Base-by-base conservation (phyloP, 345 rosid genomes). In the Cardamine resedifolia region DNA sequence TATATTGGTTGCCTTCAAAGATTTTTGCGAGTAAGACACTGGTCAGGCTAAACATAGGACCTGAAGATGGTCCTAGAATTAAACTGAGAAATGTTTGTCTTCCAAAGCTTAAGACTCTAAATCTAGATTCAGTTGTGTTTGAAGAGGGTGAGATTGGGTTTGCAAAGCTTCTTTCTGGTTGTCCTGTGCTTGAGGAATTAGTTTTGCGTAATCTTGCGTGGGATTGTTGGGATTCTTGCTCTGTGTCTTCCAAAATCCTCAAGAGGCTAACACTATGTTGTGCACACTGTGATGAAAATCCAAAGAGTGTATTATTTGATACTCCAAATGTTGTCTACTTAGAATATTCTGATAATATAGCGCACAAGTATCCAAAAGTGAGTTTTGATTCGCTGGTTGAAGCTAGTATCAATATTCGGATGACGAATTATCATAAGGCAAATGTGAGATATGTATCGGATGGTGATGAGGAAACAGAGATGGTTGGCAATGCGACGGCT, bases 1-100 rank as follows among this genome's bases (percentile, higher is more conserved):
- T 65, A n/a, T 59, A 74, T 74, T 66, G 78, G 78, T 59, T 66
- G 47, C 78, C 78, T n/a, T 66, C 73, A 2, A 66, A 58, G 61
- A 4, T 74, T 58, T 73, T 58, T 38, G 18, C 15, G 20, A 66
- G 77, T 36, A 73, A 66, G 66, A 58, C 72, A 2, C 44, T 74
- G 60, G 67, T 74, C 39, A 74, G 19, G 44, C 67, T 74, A 23
- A 65, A 36, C 2, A 66, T 74, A 47, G 71, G 77, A 63, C 57
- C 57, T 23, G 20, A 55, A 55, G 24, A 30, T 69, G 73, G 73
- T 30, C 72, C 77, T 7, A 73, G 15, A 15, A 4, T 57, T 30
- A 73, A 65, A 47, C 59, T 73, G 14, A 73, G 58, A 27, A 73
- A 65, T 34, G 66, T 65, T 26, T 47, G 31, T 65, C 77, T 73